Evolutionary conservation across 2,329 filamentous ascomycete species (phyloP), one percentile per base, ranked within the genome.

Genomic region (Clonostachys solani): DNA sequence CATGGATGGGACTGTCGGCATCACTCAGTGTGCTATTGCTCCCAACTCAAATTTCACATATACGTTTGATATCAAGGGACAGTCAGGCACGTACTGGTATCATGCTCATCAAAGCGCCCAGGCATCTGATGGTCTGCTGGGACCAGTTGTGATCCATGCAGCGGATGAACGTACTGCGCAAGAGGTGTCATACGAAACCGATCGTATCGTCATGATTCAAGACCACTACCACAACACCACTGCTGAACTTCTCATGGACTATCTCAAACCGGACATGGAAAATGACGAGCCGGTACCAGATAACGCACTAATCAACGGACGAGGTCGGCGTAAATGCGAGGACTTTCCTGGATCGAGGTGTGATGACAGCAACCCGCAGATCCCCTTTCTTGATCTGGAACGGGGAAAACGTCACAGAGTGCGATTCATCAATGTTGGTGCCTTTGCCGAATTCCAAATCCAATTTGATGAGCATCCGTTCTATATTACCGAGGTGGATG

Each of bases 371-470:
- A 61, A 67, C 2, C 15, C 15, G 2, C 36, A 18, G 36, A 62
- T 59, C 2, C 59, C 82, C 7, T 38, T 38, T 12, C 8, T 29
- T 29, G 64, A 72, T 17, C 63, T 83, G 5, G 58, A 73, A n/a
- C 70, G 75, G 2, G 75, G 77, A 3, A 73, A 77, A 44, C 75
- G 73, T 2, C 74, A 79, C 58, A 68, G 67, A 10, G 58, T 79
- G 33, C 64, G 75, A 3, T 56, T 79, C 40, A 69, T 77, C 55
- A 78, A 78, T 51, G 77, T 84, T 9, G 86, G 83, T 12, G 84
- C 82, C 0, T 87, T 88, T 57, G 84, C 84, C 3, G 82, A 83
- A 58, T 86, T 89, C 51, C 85, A 89, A 57, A 74, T 90, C 29
- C 82, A 81, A 58, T 72, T 89, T 42, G 86, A 90, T 52, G 78